phyloP scores from a whole-genome alignment of 805 yeast species.

The Candida cerambycidarum region DNA sequence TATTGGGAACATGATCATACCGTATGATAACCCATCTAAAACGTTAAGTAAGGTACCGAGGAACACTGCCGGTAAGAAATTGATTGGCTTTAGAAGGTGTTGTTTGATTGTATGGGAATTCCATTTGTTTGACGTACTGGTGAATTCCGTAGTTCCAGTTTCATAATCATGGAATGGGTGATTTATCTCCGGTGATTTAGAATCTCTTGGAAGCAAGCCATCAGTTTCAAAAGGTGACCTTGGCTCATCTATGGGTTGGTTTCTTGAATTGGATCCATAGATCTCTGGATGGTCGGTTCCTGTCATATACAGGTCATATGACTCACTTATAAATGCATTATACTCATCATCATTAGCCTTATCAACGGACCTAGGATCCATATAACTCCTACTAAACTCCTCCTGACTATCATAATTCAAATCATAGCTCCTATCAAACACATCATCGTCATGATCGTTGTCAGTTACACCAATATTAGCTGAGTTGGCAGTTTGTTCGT shows the following conservation, averaged over 20 bases:
- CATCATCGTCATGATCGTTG: constrained; percentile 1
- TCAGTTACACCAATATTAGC: constrained; percentile 57
- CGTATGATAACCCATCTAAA: constrained; percentile 91
- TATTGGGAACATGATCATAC: constrained; percentile 95
- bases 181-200: background rate
- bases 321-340: background rate
- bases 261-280: too few relatives aligned
- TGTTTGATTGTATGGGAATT: constrained; percentile 8
- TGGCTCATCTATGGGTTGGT: too few relatives aligned
- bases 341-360: constrained; percentile 1
- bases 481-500: constrained; percentile 56
- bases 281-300: background rate
- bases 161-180: constrained; percentile 9
- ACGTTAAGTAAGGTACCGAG: constrained; percentile 83
- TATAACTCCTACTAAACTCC: background rate
- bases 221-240: background rate
- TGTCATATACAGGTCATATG: background rate
- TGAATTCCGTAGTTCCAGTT: background rate
- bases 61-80: constrained; percentile 75
- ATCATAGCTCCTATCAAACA: background rate
- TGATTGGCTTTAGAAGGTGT: constrained; percentile 37
- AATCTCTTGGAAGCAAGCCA: background rate
- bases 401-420: background rate
- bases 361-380: too few relatives aligned
- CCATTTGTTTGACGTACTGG: background rate